phyloP scores from a whole-genome alignment of 2,329 filamentous ascomycete genomes.

The Amesomyces nigricolor region DNA sequence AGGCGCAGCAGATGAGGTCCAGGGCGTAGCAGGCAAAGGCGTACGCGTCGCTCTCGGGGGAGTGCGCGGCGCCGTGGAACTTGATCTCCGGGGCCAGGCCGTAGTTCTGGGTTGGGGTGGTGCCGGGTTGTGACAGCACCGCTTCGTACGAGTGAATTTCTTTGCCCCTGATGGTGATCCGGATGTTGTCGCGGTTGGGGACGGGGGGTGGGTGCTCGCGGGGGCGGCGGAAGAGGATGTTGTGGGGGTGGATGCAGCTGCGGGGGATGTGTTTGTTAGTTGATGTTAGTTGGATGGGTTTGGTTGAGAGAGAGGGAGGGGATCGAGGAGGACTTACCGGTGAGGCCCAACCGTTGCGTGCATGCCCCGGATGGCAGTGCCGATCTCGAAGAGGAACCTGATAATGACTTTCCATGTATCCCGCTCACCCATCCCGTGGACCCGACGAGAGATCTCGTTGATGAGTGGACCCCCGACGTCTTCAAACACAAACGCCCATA shows the following conservation, averaged over 20 bases:
- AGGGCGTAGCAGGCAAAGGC: not conserved
- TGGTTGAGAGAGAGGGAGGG: not conserved
- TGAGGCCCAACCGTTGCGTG: not conserved
- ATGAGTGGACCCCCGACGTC: not conserved
- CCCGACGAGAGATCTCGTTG: too few relatives aligned
- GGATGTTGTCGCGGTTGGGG: not conserved
- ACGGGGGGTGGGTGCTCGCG: not conserved
- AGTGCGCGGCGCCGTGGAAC: too few relatives aligned
- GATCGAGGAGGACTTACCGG: not conserved
- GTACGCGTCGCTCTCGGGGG: not conserved
- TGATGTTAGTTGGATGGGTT: not conserved
- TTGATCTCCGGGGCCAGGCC: too few relatives aligned
- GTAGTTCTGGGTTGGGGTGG: too few relatives aligned
- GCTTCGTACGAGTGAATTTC: too few relatives aligned
- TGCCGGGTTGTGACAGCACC: too few relatives aligned
- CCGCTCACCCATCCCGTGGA: not conserved
- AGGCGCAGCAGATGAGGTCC: not conserved
- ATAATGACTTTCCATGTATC: not conserved
- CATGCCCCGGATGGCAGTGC: not conserved
- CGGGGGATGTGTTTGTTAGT: not conserved
- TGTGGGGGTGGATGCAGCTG: not conserved
- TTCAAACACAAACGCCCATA: slow-evolving; percentile 1
- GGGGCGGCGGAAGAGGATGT: not conserved
- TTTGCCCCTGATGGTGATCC: too few relatives aligned
- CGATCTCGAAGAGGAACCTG: not conserved